Base-by-base conservation (phyloP, 495 filamentous ascomycete species). In the Penicillium robsamsonii region DNA sequence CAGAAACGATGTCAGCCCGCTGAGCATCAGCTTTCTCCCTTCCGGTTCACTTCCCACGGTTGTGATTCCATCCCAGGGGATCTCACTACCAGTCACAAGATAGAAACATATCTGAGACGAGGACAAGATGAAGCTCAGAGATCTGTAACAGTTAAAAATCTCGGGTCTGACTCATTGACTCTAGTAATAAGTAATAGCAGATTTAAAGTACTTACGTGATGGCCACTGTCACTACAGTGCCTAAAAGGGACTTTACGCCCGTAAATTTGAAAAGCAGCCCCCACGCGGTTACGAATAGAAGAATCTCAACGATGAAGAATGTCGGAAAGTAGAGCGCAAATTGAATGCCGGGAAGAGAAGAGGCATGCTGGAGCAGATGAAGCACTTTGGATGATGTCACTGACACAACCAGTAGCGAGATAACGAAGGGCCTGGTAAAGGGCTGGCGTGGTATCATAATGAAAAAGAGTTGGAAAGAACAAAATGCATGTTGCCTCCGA, bases 51-150 rank as follows among this genome's bases (percentile, higher is more conserved):
- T 60, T 9, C 60, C 63, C 8, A 66, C 57, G 33, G 58, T 64
- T 22, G 56, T 61, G 15, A 61, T 63, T 30, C 60, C 60, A 46
- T 66, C 60, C 66, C 66, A 68, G 25, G 60, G 63, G 38, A 65
- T 50, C 27, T 68, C 66, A 30, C 56, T 66, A 25, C 66, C 60
- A n/a, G 66, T 66, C 3, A 68, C 60, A 17, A 59, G 51, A 25
- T 64, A 68, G 27, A 68, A 68, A 1, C 57, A 58, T 11, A 66
- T 48, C 25, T 68, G 63, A 3, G 66, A 68, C 1, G 66, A 50
- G n/a, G 55, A 55, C 1, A 63, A 55, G 15, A 49, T 17, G 27
- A 64, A 49, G 17, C 56, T 58, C 35, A 66, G 48, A 15, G 18
- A 38, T 7, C 66, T 68, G 48, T 17, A 5, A 27, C 4, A n/a